Conservation (phyloP, 83 land plant genomes). For the Picea abies region DNA sequence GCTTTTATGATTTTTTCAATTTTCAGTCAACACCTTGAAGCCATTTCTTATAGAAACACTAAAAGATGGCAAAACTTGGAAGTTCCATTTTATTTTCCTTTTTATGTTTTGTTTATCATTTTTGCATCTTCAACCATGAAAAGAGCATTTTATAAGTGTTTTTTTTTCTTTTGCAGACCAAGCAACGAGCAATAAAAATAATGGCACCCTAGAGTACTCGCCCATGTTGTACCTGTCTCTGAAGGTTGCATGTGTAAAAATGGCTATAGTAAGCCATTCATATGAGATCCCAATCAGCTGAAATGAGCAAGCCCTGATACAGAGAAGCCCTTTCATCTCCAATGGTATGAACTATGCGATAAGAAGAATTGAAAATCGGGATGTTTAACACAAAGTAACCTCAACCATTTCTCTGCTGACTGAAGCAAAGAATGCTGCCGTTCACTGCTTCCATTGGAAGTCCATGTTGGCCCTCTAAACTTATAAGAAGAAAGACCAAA, state of each 20-base stretch:
- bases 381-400: conserved; percentile 44
- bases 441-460: conserved; percentile 39
- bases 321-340: conserved; percentile 8
- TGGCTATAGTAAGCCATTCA: not conserved
- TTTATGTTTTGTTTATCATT: not conserved
- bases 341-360: conserved; percentile 14
- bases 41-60: conserved; percentile 2
- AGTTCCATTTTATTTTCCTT: not conserved
- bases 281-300: not conserved
- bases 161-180: conserved; percentile 6
- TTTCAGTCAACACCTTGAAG: conserved; percentile 3
- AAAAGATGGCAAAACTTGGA: not conserved
- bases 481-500: conserved; percentile 80
- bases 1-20: not conserved
- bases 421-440: conserved; percentile 37
- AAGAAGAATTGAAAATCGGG: conserved; percentile 71
- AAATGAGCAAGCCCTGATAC: conserved; percentile 3
- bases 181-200: not conserved
- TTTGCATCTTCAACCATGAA: conserved; percentile 13
- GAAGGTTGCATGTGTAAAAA: conserved; percentile 6
- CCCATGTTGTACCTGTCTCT: not conserved
- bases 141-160: not conserved
- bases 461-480: conserved; percentile 62
- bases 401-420: conserved; percentile 62
- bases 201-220: not conserved